Evolutionary conservation across 2,329 filamentous ascomycete genomes (phyloP), one percentile per base, ranked within the genome.

Genomic region (Arthroderma uncinatum): DNA sequence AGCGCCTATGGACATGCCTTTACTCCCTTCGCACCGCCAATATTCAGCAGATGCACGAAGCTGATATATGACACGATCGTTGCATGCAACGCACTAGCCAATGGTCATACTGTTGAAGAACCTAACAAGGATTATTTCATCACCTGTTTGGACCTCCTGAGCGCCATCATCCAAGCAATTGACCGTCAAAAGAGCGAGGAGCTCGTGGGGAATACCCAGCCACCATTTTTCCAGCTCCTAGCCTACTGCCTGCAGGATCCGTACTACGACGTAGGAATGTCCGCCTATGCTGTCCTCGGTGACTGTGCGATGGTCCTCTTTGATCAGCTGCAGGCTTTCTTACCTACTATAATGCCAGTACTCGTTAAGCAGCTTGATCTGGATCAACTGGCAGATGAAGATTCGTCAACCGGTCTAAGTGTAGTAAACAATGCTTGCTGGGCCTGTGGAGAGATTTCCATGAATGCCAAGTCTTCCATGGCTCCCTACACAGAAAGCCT

Each of bases 351-450:
- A 57, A 75, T 97, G 68, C 87, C 75, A 0, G 83, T 92, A 53
- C 75, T 96, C n/a, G 81, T 96, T 62, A 82, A 84, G 65, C 91
- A 97, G 69, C 82, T 98, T 28, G 91, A 97, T 63, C 77, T 95
- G 63, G 86, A 90, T 60, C 79, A 79, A 57, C 81, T 90, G 54
- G 73, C 83, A 16, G 86, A 91, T 60, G 89, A 94, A 64, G 87
- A 90, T 60, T 83, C 89, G 50, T 89, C 95, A 62, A 86, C 82
- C 16, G 85, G 84, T 12, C 96, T 95, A 70, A 89, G 90, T 59
- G 91, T 97, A 30, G 84, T 97, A 59, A 98, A 97, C 79, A 98
- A 98, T 68, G 92, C 93, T 21, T 97, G 92, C 74, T 98, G 93
- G 93, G 94, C 91, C 5, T 85, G 84, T 23, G 93, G 93, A 42